Evolutionary conservation across 2,329 filamentous ascomycete species (phyloP).

Genomic region (Ceratocystis smalleyi): DNA sequence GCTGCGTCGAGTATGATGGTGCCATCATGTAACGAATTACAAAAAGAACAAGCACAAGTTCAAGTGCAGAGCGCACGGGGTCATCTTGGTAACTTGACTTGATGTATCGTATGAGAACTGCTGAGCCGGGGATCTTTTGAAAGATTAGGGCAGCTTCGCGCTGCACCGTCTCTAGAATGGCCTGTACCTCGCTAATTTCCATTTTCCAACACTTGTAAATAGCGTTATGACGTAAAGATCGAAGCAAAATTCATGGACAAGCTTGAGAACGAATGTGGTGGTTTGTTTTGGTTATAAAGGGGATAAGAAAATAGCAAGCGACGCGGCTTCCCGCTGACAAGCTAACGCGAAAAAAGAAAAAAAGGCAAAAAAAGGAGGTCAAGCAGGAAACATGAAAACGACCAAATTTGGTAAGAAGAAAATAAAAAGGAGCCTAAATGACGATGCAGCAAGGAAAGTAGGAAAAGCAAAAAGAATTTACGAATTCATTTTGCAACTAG

Average conservation of each 20-base stretch:
- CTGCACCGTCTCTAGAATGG: constrained; percentile 35
- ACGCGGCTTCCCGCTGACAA: neutral
- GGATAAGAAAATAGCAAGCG: neutral
- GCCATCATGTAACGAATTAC: constrained; percentile 85
- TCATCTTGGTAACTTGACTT: constrained; percentile 97
- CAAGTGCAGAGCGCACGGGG: constrained; percentile 80
- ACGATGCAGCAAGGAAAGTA: neutral
- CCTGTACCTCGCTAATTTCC: constrained; percentile 48
- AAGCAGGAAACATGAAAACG: neutral
- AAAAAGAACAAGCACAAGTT: constrained; percentile 86
- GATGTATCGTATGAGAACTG: constrained; percentile 88
- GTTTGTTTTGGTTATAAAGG: neutral
- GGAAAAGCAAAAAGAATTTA: neutral
- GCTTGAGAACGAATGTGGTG: neutral
- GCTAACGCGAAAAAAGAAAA: constrained; percentile 1
- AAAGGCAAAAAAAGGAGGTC: constrained; percentile 9
- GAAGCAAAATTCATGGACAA: neutral
- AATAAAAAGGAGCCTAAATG: neutral
- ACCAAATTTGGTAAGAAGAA: neutral
- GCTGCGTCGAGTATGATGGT: constrained; percentile 81
- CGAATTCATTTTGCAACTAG: too few species aligned
- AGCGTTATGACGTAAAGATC: neutral
- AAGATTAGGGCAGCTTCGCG: constrained; percentile 48
- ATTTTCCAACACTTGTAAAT: constrained; percentile 26
- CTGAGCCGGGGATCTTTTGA: constrained; percentile 82